Percentiles rank a stretch among this genome's conserved stretches.
phyloP scores from a whole-genome alignment of 495 filamentous ascomycete species.

The Lasiosphaeria miniovina region DNA sequence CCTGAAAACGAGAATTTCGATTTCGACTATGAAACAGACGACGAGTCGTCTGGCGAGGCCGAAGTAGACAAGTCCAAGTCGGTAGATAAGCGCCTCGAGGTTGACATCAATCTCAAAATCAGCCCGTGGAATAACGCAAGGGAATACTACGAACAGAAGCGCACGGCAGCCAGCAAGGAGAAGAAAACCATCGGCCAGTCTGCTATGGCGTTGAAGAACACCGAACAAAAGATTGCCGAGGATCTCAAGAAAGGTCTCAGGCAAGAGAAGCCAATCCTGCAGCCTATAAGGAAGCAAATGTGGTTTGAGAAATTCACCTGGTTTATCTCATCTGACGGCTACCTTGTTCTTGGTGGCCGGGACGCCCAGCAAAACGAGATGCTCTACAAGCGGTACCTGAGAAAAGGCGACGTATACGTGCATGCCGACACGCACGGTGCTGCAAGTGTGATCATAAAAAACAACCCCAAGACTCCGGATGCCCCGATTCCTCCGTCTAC shows the following conservation, averaged over 20 bases:
- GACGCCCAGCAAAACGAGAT: slow-evolving; percentile 91
- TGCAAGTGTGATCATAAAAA: slow-evolving; percentile 79
- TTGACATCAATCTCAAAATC: slow-evolving; percentile 82
- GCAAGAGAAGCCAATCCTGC: slow-evolving; percentile 85
- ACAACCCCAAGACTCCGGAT: slow-evolving; percentile 67
- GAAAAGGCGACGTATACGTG: slow-evolving; percentile 86
- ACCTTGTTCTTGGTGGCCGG: slow-evolving; percentile 81
- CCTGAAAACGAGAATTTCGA: slow-evolving; percentile 48
- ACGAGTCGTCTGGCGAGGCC: slow-evolving; percentile 58
- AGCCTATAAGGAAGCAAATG: slow-evolving; percentile 72
- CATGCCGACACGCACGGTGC: slow-evolving; percentile 89
- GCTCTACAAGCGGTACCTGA: slow-evolving; percentile 78
- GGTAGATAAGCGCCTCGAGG: slow-evolving; percentile 52
- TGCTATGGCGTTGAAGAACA: slow-evolving; percentile 78
- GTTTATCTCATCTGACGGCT: slow-evolving; percentile 95
- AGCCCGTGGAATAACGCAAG: slow-evolving; percentile 85
- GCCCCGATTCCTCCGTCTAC: slow-evolving; percentile 89
- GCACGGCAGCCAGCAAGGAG: slow-evolving; percentile 76
- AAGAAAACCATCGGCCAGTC: slow-evolving; percentile 82
- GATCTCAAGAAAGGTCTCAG: slow-evolving; percentile 85
- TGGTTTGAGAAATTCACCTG: slow-evolving; percentile 98
- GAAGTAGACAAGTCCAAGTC: slow-evolving; percentile 35
- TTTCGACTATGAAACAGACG: slow-evolving; percentile 61
- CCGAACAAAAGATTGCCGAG: slow-evolving; percentile 79
- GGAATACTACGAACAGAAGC: slow-evolving; percentile 88